phyloP scores from a whole-genome alignment of 495 filamentous ascomycete genomes.

The Podospora anserina region DNA sequence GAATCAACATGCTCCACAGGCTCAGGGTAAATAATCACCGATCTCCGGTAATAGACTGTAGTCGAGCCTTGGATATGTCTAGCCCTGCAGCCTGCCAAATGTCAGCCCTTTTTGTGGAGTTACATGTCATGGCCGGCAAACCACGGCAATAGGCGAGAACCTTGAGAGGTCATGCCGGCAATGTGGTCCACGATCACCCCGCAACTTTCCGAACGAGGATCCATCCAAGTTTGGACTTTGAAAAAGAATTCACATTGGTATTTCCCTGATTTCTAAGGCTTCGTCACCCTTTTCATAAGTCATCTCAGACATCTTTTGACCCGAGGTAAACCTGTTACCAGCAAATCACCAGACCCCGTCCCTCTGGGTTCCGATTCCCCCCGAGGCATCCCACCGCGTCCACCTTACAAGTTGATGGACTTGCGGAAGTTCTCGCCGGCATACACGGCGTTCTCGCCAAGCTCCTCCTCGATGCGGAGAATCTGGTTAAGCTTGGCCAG shows the following conservation, averaged over 20 bases:
- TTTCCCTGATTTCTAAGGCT: conserved; percentile 24
- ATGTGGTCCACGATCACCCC: background rate
- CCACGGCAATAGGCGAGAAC: background rate
- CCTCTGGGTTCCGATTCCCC: conserved; percentile 19
- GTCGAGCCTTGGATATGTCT: background rate
- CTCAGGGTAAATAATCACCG: background rate
- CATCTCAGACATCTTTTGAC: conserved; percentile 25
- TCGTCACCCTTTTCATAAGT: conserved; percentile 31
- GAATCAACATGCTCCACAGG: background rate
- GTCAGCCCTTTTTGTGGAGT: background rate
- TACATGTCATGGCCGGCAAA: background rate
- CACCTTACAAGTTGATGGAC: conserved; percentile 75
- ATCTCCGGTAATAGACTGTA: background rate
- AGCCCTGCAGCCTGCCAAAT: background rate
- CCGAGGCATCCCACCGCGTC: conserved; percentile 12
- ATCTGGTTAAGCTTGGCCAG: conserved; percentile 99
- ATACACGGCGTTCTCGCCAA: conserved; percentile 85
- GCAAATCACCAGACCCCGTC: conserved; percentile 14
- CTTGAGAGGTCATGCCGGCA: background rate
- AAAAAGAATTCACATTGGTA: conserved; percentile 19
- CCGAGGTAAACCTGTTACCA: conserved; percentile 23
- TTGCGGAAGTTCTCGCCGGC: conserved; percentile 88
- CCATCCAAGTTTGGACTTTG: background rate
- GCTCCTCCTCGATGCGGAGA: conserved; percentile 99
- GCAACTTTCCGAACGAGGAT: background rate